These are phyloP conservation scores for Mucor irregularis DNA, from an alignment of 371 early-diverging fungal genomes.

Conservation along the genomic window DNA sequence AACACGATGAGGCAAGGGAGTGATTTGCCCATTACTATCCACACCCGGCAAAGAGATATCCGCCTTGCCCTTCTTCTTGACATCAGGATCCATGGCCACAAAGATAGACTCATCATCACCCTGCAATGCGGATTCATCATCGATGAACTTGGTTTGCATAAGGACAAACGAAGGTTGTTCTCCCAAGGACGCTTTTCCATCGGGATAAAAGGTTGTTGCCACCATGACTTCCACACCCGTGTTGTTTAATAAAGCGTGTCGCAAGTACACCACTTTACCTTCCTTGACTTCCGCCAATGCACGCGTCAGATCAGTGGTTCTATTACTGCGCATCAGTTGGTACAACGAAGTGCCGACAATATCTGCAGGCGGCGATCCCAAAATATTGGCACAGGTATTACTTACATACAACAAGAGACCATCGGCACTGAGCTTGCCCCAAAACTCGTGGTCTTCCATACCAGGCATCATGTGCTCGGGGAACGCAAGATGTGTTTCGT, in stretches of 20 bases:
- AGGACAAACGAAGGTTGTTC: slow-evolving; percentile 42
- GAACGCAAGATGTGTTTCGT: not conserved
- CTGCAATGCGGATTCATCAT: slow-evolving; percentile 11
- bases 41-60: slow-evolving; percentile 11
- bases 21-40: not conserved
- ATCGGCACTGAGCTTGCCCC: slow-evolving; percentile 63
- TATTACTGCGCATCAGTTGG: slow-evolving; percentile 55
- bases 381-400: slow-evolving; percentile 35
- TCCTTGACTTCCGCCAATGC: slow-evolving; percentile 51
- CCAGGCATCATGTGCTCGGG: slow-evolving; percentile 17
- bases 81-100: slow-evolving; percentile 26
- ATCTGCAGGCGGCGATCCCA: slow-evolving; percentile 49
- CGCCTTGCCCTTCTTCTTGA: slow-evolving; percentile 31
- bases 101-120: slow-evolving; percentile 24
- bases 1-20: not conserved
- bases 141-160: slow-evolving; percentile 36
- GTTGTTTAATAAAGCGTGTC: slow-evolving; percentile 42
- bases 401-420: slow-evolving; percentile 60
- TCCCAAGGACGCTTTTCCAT: slow-evolving; percentile 22
- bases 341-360: slow-evolving; percentile 56
- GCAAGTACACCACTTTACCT: slow-evolving; percentile 45
- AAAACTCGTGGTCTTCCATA: slow-evolving; percentile 49
- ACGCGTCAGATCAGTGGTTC: slow-evolving; percentile 50
- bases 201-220: slow-evolving; percentile 50
- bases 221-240: slow-evolving; percentile 46